Conservation (phyloP, 352 stramenopile species). For the Globisporangium abappressorium region DNA sequence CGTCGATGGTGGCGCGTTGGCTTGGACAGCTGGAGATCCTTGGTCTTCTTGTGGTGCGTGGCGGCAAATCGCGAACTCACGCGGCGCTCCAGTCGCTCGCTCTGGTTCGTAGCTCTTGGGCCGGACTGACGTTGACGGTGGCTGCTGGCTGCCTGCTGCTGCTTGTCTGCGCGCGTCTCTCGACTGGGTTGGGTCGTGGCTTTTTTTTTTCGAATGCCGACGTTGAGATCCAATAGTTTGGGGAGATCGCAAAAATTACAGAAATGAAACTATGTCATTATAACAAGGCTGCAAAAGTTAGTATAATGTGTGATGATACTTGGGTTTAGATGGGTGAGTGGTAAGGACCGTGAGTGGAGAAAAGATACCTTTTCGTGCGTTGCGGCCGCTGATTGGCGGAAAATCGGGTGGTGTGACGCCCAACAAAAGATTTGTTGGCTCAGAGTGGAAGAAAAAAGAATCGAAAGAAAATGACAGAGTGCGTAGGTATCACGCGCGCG, state of each 20-base stretch:
- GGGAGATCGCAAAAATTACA: background rate
- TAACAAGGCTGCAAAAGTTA: background rate
- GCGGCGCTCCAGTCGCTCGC: conserved; percentile 3
- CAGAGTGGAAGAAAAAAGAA: conserved; percentile 18
- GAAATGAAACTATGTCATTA: background rate
- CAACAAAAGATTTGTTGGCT: conserved; percentile 16
- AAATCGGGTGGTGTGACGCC: conserved; percentile 19
- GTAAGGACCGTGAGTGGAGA: conserved; percentile 14
- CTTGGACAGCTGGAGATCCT: conserved; percentile 20
- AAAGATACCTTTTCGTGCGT: conserved; percentile 21
- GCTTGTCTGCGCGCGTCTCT: conserved; percentile 18
- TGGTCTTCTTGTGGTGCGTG: conserved; percentile 10
- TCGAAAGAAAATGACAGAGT: conserved; percentile 22
- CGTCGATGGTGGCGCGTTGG: background rate
- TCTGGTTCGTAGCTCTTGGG: background rate
- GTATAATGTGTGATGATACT: background rate
- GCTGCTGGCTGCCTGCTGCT: background rate
- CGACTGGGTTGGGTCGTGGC: conserved; percentile 1
- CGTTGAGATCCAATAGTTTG: conserved; percentile 9
- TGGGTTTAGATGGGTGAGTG: conserved; percentile 6
- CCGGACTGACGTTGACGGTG: conserved; percentile 12
- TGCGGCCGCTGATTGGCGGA: conserved; percentile 23
- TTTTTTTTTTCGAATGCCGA: conserved; percentile 19
- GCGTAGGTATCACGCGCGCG: background rate
- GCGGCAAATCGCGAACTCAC: conserved; percentile 16